Evolutionary conservation across 208 protist species (phyloP).

Genomic region (Lotmaria passim): DNA sequence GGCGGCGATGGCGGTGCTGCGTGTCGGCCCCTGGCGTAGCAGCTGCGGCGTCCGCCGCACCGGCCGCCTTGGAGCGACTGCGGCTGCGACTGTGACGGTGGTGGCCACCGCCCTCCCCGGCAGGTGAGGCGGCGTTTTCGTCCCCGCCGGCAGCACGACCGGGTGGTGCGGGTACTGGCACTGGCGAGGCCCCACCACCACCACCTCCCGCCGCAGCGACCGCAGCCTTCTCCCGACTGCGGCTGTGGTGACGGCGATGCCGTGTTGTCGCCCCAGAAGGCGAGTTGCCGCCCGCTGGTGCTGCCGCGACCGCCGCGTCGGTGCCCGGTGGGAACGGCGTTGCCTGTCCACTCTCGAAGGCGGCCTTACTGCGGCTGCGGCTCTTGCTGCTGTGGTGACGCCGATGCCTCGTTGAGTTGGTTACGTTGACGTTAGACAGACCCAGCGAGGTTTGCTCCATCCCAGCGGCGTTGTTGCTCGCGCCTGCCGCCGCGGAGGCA

Average conservation of each 20-base stretch:
- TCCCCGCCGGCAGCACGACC: neutral
- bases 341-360: slow-evolving; percentile 27
- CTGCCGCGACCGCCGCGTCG: slow-evolving; percentile 19
- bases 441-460: slow-evolving; percentile 24
- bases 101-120: slow-evolving; percentile 1
- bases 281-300: slow-evolving; percentile 3
- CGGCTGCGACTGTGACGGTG: slow-evolving; percentile 20
- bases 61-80: slow-evolving; percentile 10
- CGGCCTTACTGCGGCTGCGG: slow-evolving; percentile 24
- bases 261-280: slow-evolving; percentile 3
- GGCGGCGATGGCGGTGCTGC: slow-evolving; percentile 34
- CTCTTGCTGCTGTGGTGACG: slow-evolving; percentile 25
- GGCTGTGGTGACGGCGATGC: slow-evolving; percentile 19
- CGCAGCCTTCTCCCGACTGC: neutral
- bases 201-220: too few species aligned
- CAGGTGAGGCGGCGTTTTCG: neutral
- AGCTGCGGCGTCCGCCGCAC: neutral
- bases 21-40: slow-evolving; percentile 22
- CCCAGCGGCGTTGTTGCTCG: neutral
- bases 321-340: slow-evolving; percentile 4
- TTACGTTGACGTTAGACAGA: neutral
- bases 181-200: neutral
- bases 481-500: neutral
- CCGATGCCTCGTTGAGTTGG: slow-evolving; percentile 20
- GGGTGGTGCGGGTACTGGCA: too few species aligned